Evolutionary conservation across 441 rosid species (phyloP), one percentile per base, ranked within the genome.

Genomic region (Mallotus japonicus): DNA sequence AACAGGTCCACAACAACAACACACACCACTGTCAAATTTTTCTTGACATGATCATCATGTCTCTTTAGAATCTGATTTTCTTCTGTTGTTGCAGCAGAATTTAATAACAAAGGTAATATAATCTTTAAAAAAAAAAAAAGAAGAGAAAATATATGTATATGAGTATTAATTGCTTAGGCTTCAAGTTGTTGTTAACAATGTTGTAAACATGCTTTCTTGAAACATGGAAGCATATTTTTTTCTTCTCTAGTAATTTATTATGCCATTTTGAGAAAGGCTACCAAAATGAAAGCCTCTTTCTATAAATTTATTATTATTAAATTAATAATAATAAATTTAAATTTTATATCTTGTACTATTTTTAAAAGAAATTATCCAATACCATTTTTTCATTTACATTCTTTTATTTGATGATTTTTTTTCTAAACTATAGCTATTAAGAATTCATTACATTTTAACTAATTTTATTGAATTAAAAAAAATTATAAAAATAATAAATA

Each of bases 21-120:
- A 28, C 32, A 28, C 53, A 49, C 15, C 73, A 71, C 69, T 63
- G 78, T 75, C 73, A 65, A 62, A 32, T 75, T 73, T 82, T 77
- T 62, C 75, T 74, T 55, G 83, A 67, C 87, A 88, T 53, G 71
- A 72, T 75, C 73, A 87, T 89, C 85, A 82, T 80, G 77, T 80
- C 82, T 72, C 82, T 71, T 72, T 79, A 76, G 81, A 73, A 76
- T 75, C 77, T 67, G 71, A 53, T 61, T 76, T 75, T 70, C 16
- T 65, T 60, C 58, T 71, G 71, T 64, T 10, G 32, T 28, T 69
- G 66, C 28, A 61, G 46, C 47, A 58, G 50, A 66, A 42, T 5
- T 42, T 42, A 42, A 5, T 42, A 0, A 42, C 8, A 42, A 0
- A 28, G 32, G 32, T 28, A 1, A 28, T 28, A 28, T 42, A 42